Evolutionary conservation across 345 rosid genomes (phyloP).

Genomic region (Lepidium sativum): DNA sequence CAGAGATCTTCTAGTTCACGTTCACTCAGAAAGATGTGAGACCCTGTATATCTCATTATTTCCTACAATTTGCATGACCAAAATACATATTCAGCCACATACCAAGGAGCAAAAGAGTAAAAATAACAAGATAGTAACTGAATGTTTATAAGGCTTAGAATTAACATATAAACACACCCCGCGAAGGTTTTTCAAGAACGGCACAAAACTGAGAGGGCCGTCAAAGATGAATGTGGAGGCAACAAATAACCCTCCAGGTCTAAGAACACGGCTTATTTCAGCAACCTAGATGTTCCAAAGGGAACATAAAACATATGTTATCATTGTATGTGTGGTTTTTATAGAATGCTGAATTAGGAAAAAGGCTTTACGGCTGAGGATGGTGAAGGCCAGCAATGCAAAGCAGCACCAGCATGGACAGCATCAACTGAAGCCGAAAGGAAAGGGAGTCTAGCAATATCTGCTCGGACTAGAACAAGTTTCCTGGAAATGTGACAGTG

Average conservation of each 20-base stretch:
- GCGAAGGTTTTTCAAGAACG: slow-evolving; percentile 40
- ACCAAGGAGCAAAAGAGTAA: background rate
- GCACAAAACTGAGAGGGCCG: slow-evolving; percentile 44
- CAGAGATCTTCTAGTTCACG: slow-evolving; percentile 76
- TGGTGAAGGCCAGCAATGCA: slow-evolving; percentile 96
- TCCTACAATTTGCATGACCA: slow-evolving; percentile 28
- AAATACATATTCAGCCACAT: slow-evolving; percentile 5
- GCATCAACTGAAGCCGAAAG: slow-evolving; percentile 65
- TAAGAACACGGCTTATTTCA: slow-evolving; percentile 77
- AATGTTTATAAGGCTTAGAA: background rate
- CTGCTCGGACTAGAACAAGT: slow-evolving; percentile 70
- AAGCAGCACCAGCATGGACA: slow-evolving; percentile 87
- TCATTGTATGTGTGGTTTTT: background rate
- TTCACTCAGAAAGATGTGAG: slow-evolving; percentile 46
- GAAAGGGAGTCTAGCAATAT: slow-evolving; percentile 82
- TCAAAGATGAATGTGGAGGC: slow-evolving; percentile 62
- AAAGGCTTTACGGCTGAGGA: slow-evolving; percentile 48
- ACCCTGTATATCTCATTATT: slow-evolving; percentile 40
- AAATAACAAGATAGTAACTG: background rate
- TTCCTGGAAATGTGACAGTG: slow-evolving; percentile 37
- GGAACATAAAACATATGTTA: background rate
- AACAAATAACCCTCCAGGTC: slow-evolving; percentile 86
- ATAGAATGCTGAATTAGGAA: background rate
- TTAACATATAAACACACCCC: slow-evolving; percentile 39
- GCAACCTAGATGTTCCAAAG: slow-evolving; percentile 42